These are phyloP conservation scores for Blastobotrys petasosporus DNA, from an alignment of 1,139 yeast genomes.

Conservation along the genomic window DNA sequence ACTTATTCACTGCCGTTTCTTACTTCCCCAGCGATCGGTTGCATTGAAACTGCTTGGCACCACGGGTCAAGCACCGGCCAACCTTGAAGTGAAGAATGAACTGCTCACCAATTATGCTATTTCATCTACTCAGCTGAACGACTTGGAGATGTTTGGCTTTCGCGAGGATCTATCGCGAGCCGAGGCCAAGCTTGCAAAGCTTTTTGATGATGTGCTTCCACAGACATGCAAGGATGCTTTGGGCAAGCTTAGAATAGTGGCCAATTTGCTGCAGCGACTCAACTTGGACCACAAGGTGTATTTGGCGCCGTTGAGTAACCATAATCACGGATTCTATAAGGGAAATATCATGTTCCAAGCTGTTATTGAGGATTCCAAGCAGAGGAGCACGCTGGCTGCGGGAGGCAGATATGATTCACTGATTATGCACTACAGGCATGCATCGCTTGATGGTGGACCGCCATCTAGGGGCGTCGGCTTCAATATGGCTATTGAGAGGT, in stretches of 20 bases:
- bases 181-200: conserved; percentile 51
- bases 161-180: conserved; percentile 61
- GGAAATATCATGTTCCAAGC: conserved; percentile 88
- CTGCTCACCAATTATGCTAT: conserved; percentile 67
- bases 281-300: conserved; percentile 50
- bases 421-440: conserved; percentile 56
- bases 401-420: conserved; percentile 89
- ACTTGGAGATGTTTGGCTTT: conserved; percentile 74
- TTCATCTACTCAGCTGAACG: conserved; percentile 76
- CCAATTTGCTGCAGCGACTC: conserved; percentile 48
- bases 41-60: conserved; percentile 71
- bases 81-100: conserved; percentile 58
- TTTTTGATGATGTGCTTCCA: conserved; percentile 67
- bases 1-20: conserved; percentile 71
- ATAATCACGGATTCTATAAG: conserved; percentile 69
- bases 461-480: conserved; percentile 75
- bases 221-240: conserved; percentile 58
- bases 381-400: conserved; percentile 54
- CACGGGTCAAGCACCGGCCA: conserved; percentile 62
- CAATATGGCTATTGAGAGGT: conserved; percentile 60
- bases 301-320: conserved; percentile 71
- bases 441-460: conserved; percentile 38
- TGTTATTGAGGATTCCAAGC: conserved; percentile 48
- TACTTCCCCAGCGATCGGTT: conserved; percentile 59
- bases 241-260: conserved; percentile 52